A percentile compares a stretch with the other conserved stretches of the same genome.
Conservation (phyloP, 1,284 basidiomycete species). For the Wolfiporia cocos region DNA sequence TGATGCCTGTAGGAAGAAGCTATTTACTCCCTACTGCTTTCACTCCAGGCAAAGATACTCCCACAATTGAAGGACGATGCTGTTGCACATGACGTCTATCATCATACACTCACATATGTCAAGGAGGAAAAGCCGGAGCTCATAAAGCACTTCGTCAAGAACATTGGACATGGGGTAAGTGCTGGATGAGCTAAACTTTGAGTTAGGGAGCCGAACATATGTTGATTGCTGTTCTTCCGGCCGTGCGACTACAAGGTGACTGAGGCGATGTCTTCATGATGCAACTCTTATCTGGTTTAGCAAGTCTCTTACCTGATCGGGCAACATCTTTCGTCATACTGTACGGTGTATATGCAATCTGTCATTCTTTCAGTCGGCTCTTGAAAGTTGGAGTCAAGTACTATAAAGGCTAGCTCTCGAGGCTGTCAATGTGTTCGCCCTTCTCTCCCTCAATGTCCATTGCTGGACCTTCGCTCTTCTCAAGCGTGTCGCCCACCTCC, state of each 20-base stretch:
- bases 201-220: background rate
- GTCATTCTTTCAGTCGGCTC: no score
- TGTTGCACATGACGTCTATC: slow-evolving; percentile 75
- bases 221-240: slow-evolving; percentile 81
- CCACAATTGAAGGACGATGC: slow-evolving; percentile 80
- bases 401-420: no score
- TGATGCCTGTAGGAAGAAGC: slow-evolving; percentile 62
- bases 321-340: no score
- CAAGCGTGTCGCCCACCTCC: no score
- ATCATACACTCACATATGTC: slow-evolving; percentile 69
- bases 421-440: no score
- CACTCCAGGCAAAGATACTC: slow-evolving; percentile 76
- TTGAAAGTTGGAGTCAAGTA: no score
- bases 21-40: slow-evolving; percentile 75
- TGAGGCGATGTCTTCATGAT: no score
- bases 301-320: no score
- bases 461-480: no score
- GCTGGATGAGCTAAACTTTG: background rate
- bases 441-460: no score
- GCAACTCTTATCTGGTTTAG: no score
- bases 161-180: slow-evolving; percentile 82
- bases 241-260: slow-evolving; percentile 96
- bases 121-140: slow-evolving; percentile 77
- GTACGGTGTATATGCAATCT: no score
- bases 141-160: slow-evolving; percentile 84